phyloP scores from a whole-genome alignment of 345 rosid genomes.

The Zanthoxylum bungeanum region DNA sequence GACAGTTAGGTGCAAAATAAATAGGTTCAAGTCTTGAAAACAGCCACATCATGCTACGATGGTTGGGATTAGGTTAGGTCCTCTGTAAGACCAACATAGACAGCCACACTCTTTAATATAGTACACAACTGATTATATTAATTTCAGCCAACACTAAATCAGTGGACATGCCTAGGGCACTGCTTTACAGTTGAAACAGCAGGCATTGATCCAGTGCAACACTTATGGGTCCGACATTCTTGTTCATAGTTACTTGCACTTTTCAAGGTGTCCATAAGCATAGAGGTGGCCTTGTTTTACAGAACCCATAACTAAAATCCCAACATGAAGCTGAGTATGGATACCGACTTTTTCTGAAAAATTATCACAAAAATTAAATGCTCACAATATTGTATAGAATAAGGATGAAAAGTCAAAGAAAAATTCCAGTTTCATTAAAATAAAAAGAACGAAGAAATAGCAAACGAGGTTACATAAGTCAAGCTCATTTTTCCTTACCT shows the following conservation, averaged over 20 bases:
- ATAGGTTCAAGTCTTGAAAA: not conserved
- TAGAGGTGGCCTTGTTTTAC: not conserved
- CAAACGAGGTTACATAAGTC: not conserved
- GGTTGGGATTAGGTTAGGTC: not conserved
- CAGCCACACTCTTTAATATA: not conserved
- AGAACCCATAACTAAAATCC: not conserved
- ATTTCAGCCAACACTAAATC: not conserved
- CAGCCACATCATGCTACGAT: not conserved
- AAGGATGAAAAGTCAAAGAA: not conserved
- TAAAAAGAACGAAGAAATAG: not conserved
- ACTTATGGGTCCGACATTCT: not conserved
- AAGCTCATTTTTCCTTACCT: slow-evolving; percentile 45
- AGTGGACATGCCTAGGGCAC: not conserved
- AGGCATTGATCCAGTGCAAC: not conserved
- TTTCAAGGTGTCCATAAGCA: not conserved
- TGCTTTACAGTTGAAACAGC: not conserved
- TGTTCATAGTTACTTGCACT: not conserved
- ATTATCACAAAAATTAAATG: not conserved
- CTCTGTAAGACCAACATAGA: not conserved
- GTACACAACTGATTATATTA: not conserved
- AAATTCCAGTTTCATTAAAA: not conserved
- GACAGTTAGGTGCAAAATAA: not conserved
- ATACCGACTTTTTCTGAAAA: not conserved
- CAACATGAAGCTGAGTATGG: not conserved
- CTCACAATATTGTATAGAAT: not conserved